Conservation (phyloP, 2,329 filamentous ascomycete species). For the Xylariaceae sp. region DNA sequence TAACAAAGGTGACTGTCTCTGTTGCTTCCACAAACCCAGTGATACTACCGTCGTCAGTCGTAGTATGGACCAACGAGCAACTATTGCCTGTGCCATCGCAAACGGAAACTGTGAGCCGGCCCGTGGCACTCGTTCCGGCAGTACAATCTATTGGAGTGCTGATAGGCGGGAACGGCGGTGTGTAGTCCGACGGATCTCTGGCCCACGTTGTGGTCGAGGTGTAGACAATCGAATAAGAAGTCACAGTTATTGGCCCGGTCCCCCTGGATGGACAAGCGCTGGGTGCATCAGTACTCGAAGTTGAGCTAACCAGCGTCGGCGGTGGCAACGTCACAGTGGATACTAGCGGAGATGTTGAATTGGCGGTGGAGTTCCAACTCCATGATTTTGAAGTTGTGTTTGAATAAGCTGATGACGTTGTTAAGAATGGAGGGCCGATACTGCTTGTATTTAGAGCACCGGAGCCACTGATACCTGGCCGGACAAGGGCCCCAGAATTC, state of each 20-base stretch:
- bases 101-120: conserved; percentile 33
- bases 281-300: conserved; percentile 10
- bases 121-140: conserved; percentile 27
- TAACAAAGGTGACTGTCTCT: conserved; percentile 48
- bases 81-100: conserved; percentile 36
- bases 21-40: conserved; percentile 12
- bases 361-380: conserved; percentile 22
- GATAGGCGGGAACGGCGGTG: conserved; percentile 47
- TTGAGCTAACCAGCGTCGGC: conserved; percentile 6
- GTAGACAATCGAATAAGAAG: conserved; percentile 49
- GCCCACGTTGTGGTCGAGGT: conserved; percentile 54
- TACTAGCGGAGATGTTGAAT: conserved; percentile 7
- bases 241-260: conserved; percentile 41
- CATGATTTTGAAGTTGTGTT: conserved; percentile 23
- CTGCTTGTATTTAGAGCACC: conserved; percentile 4
- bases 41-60: conserved; percentile 11
- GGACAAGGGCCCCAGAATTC: conserved; percentile 1
- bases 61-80: conserved; percentile 38
- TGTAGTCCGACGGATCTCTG: conserved; percentile 50
- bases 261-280: conserved; percentile 24
- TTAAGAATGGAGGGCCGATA: conserved; percentile 1
- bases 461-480: conserved; percentile 4
- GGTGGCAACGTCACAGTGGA: conserved; percentile 7
- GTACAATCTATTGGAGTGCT: conserved; percentile 44
- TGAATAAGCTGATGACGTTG: conserved; percentile 9